Base-by-base conservation (phyloP, 352 stramenopile species). In the Globisporangium alternatum region DNA sequence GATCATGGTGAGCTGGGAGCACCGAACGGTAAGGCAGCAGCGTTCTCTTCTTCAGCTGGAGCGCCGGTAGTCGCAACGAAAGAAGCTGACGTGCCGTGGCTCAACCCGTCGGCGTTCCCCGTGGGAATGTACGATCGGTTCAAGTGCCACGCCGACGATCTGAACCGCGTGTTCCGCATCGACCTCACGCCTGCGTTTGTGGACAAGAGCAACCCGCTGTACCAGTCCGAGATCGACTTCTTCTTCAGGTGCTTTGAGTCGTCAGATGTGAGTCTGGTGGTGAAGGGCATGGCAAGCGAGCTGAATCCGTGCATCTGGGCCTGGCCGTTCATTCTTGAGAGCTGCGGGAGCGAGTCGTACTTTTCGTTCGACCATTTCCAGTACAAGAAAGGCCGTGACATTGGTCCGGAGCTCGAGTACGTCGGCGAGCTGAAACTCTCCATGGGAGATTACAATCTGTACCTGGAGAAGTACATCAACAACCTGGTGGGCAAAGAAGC, bases 361-460 rank as follows among this genome's bases (percentile, higher is more conserved):
- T 90, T 93, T 57, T 67, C 74, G 5, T 93, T 93, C 64, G 84
- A 93, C 45, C 84, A 90, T 54, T 93, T 93, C 58, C 79, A 91
- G 66, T 86, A 90, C 65, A 79, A 75, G 59, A 78, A 75, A 31
- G 76, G 78, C 52, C 64, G 61, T 0, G 70, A 83, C 21, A 75
- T 74, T n/a, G 66, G 76, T 17, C 69, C 81, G 21, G 80, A 88
- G 62, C 72, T 95, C 35, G 80, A 86, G 43, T 91, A 90, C 35
- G 70, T 92, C 17, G 83, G 83, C 10, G 71, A 90, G 47, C 61
- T 92, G 41, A 77, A 76, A 15, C 74, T 91, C 35, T 90, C 85
- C 10, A 88, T 94, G 76, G 69, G 78, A 10, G 78, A 77, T 6
- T 94, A 91, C 69, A 89, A 89, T 53, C 71, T 76, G 35, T 94